A percentile compares a stretch with the other conserved stretches of the same genome.
These are phyloP conservation scores for Orbilia ellipsospora DNA, from an alignment of 2,329 filamentous ascomycete genomes.

Conservation along the genomic window DNA sequence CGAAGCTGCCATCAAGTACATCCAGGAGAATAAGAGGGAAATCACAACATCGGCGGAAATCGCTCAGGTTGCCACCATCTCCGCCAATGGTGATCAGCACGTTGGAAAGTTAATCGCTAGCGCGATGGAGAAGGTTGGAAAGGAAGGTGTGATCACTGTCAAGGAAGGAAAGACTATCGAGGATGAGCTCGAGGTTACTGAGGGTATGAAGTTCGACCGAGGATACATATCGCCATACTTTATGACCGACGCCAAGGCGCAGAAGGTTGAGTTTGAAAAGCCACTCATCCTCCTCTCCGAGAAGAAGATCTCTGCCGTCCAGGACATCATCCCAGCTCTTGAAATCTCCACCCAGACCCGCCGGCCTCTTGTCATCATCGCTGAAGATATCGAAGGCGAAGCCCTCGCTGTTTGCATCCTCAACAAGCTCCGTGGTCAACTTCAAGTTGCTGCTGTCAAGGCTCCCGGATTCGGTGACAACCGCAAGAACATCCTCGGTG, in stretches of 20 bases:
- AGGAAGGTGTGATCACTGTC: constrained; percentile 99
- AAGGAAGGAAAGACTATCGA: constrained; percentile 99
- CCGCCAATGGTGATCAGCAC: constrained; percentile 94
- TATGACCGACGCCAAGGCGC: constrained; percentile 98
- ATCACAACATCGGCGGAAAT: constrained; percentile 98
- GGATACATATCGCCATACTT: constrained; percentile 99
- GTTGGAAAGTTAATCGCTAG: constrained; percentile 95
- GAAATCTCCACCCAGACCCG: constrained; percentile 96
- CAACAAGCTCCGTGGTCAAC: constrained; percentile 99
- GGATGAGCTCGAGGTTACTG: constrained; percentile 97
- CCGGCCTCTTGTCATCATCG: constrained; percentile 96
- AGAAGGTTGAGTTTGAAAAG: constrained; percentile 99
- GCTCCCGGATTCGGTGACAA: constrained; percentile 99
- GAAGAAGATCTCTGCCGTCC: constrained; percentile 99
- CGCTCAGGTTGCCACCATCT: constrained; percentile 97
- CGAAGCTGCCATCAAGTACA: constrained; percentile 90
- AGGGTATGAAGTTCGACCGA: constrained; percentile 99
- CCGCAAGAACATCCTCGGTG: constrained; percentile 99
- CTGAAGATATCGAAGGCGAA: constrained; percentile 98
- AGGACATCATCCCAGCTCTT: constrained; percentile 97
- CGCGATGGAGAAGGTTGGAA: constrained; percentile 99
- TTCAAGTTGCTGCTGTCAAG: constrained; percentile 98
- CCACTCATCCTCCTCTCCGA: constrained; percentile 97
- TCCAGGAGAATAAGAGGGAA: constrained; percentile 95
- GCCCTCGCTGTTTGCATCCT: constrained; percentile 98